phyloP scores from a whole-genome alignment of 176 grass and related monocot species.

The Cenchrus fungigraminus region DNA sequence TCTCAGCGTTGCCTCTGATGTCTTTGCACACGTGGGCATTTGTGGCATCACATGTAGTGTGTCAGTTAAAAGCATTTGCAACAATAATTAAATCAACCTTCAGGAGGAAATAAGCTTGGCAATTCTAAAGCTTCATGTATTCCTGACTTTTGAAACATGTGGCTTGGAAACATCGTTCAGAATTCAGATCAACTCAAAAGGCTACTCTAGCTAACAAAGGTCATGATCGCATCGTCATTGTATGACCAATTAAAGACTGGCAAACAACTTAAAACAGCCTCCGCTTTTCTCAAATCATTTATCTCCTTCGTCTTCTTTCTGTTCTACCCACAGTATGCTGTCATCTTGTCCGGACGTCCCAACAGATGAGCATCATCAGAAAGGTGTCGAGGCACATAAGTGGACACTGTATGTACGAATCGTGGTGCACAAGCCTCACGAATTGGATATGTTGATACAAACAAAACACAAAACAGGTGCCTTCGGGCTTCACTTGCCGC shows the following conservation, averaged over 20 bases:
- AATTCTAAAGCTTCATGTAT: background rate
- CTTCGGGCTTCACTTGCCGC: slow-evolving; percentile 62
- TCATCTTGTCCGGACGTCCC: background rate
- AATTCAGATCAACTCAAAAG: background rate
- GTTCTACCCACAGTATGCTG: background rate
- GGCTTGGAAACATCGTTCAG: background rate
- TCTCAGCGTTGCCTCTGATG: background rate
- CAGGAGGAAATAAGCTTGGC: background rate
- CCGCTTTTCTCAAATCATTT: background rate
- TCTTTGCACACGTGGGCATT: background rate
- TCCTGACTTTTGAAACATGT: background rate
- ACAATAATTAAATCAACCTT: background rate
- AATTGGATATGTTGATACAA: slow-evolving; percentile 18
- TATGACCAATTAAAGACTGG: background rate
- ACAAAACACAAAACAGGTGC: background rate
- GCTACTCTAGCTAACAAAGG: background rate
- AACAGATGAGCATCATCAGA: background rate
- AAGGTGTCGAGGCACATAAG: slow-evolving; percentile 19
- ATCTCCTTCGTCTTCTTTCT: background rate
- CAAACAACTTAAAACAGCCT: background rate
- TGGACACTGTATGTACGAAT: slow-evolving; percentile 30
- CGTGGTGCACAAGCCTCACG: slow-evolving; percentile 28
- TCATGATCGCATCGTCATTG: background rate
- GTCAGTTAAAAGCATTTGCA: no score
- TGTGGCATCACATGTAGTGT: background rate